Base-by-base conservation (phyloP, 352 stramenopile genomes). In the Stephanocyclus meneghinianus region DNA sequence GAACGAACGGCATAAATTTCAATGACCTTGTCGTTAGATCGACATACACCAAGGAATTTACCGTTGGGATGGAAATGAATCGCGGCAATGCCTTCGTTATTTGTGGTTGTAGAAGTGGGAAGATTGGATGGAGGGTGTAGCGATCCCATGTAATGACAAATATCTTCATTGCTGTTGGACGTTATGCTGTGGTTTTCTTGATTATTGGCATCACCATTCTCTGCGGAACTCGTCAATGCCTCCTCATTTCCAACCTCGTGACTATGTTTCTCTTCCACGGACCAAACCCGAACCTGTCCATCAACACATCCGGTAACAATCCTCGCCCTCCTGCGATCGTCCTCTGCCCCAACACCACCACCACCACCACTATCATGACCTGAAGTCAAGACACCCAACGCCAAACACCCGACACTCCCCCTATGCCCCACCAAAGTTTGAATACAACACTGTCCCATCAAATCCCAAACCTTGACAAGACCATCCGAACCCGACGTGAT, bases 391-490 rank as follows among this genome's bases (percentile, higher is more conserved):
- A 84, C 74, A 15, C 64, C 67, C 61, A 65, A 85, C 45, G 78
- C 69, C 44, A 86, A 77, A 66, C 79, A 86, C 32, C 76, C 79
- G 56, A 91, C 56, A 90, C 81, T 81, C 56, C 86, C 87, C 15
- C 83, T 63, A 76, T 93, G 86, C 32, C 80, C 88, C 8, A 87
- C 82, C 75, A 94, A 89, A 35, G 90, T 94, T 57, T 94, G 87
- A 5, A 89, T 80, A 71, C 90, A 94, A 57, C 88, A 93, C 60
- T 94, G 90, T 59, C 69, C 86, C 63, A 89, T 82, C 71, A 94
- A 78, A 84, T 94, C 87, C 90, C 90, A 94, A 61, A 94, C 68
- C 68, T 94, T 94, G 11, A 94, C 83, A 13, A 93, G 70, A 64
- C 90, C 90, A 77, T 94, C 90, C 9, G 89, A 75, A 70, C 81